These are phyloP conservation scores for Thraustochytrium sp. DNA, from an alignment of 352 stramenopile genomes.

Conservation along the genomic window DNA sequence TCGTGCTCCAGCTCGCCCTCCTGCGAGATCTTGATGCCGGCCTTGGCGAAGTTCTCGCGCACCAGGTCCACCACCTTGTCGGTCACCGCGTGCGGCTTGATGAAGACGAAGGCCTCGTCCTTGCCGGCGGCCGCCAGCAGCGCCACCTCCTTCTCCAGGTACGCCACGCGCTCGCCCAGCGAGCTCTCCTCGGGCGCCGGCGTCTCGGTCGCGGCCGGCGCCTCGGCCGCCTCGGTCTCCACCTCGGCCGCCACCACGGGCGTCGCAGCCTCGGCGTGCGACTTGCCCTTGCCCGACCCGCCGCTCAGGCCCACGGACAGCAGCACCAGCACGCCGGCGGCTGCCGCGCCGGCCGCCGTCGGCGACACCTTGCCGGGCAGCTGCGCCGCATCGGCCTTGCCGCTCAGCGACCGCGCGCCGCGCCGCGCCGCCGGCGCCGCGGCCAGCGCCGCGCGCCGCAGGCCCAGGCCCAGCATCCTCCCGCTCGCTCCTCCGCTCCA, in stretches of 20 bases:
- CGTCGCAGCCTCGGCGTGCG: too few relatives aligned
- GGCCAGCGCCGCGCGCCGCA: background rate
- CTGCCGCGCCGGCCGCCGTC: background rate
- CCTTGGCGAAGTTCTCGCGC: conserved; percentile 53
- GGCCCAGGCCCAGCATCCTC: background rate
- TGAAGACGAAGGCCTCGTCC: conserved; percentile 73
- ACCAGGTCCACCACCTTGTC: conserved; percentile 58
- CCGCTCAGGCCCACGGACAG: background rate
- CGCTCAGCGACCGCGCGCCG: too few relatives aligned
- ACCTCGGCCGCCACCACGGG: too few relatives aligned
- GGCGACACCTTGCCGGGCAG: background rate
- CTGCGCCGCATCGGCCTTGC: too few relatives aligned
- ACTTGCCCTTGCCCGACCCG: background rate
- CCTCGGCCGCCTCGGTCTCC: background rate
- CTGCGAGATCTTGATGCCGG: conserved; percentile 59
- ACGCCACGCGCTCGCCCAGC: background rate
- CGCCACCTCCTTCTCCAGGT: conserved; percentile 33
- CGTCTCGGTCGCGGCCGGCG: background rate
- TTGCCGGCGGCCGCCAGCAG: background rate
- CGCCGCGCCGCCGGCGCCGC: background rate
- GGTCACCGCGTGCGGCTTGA: conserved; percentile 74
- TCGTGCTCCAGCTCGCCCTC: conserved; percentile 58
- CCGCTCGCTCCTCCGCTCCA: background rate
- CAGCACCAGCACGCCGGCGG: background rate
- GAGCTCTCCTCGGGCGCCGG: background rate